These are phyloP conservation scores for Erodium texanum DNA, from an alignment of 441 rosid genomes.

Conservation along the genomic window DNA sequence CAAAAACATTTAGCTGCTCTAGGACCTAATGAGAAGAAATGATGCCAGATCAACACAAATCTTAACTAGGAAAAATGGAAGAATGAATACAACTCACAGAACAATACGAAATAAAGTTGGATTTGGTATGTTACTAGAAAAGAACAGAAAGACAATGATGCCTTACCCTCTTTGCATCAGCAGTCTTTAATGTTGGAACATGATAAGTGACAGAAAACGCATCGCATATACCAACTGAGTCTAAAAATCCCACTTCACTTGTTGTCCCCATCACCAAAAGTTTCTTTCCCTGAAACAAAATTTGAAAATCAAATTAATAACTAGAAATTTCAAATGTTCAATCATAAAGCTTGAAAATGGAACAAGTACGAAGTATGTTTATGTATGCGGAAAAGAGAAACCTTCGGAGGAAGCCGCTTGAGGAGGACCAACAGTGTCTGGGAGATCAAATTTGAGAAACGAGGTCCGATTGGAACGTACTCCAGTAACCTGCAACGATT, in stretches of 20 bases:
- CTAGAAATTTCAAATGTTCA: neutral
- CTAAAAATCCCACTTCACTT: conserved; percentile 78
- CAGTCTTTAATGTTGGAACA: conserved; percentile 61
- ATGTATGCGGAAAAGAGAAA: conserved; percentile 16
- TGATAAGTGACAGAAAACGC: conserved; percentile 66
- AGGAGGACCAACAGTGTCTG: conserved; percentile 88
- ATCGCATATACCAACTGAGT: conserved; percentile 63
- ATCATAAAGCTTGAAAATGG: neutral
- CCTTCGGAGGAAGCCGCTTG: conserved; percentile 91
- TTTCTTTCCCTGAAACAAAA: conserved; percentile 60
- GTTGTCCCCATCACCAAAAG: conserved; percentile 92
- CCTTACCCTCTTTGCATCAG: conserved; percentile 75
- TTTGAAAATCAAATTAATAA: conserved; percentile 5
- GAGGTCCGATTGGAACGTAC: conserved; percentile 89
- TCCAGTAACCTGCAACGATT: conserved; percentile 63
- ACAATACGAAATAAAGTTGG: too few species aligned
- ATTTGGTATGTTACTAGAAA: conserved; percentile 7
- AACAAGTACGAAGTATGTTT: neutral
- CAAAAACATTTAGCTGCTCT: conserved; percentile 58
- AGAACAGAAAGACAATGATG: neutral
- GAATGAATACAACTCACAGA: too few species aligned
- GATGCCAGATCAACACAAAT: conserved; percentile 5
- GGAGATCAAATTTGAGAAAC: conserved; percentile 81
- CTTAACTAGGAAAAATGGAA: neutral
- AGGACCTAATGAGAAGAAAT: conserved; percentile 39